A percentile compares a stretch with the other conserved stretches of the same genome.
phyloP scores from a whole-genome alignment of 805 yeast species.

The Tanozyma kutaoensis region DNA sequence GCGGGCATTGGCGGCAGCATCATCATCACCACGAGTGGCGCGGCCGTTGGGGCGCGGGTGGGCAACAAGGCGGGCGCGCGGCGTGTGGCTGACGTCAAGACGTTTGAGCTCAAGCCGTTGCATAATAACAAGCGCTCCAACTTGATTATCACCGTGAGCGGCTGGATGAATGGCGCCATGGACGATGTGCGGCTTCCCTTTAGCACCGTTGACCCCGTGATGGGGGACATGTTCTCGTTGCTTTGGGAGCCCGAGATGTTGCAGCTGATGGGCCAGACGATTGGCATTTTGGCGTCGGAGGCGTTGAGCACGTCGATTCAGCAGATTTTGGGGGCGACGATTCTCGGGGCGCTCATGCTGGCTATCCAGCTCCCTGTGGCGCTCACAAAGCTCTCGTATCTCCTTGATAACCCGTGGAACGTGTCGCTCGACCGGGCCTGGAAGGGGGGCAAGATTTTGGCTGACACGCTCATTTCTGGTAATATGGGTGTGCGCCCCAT shows the following conservation, averaged over 20 bases:
- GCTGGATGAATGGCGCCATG: slow-evolving; percentile 93
- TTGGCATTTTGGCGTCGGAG: slow-evolving; percentile 85
- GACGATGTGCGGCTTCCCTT: slow-evolving; percentile 96
- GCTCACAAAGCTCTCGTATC: slow-evolving; percentile 74
- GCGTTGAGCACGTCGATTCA: slow-evolving; percentile 87
- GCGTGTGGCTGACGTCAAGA: slow-evolving; percentile 83
- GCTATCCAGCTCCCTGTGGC: slow-evolving; percentile 90
- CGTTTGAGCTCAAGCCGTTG: slow-evolving; percentile 87
- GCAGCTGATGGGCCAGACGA: slow-evolving; percentile 91
- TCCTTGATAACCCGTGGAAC: slow-evolving; percentile 95
- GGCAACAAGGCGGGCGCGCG: slow-evolving; percentile 77
- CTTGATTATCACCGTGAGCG: slow-evolving; percentile 78
- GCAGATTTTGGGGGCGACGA: slow-evolving; percentile 86
- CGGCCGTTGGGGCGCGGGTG: slow-evolving; percentile 80
- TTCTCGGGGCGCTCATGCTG: slow-evolving; percentile 80
- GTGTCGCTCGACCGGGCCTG: slow-evolving; percentile 95
- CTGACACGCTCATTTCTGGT: slow-evolving; percentile 78
- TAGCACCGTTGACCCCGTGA: slow-evolving; percentile 91
- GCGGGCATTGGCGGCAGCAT: slow-evolving; percentile 98
- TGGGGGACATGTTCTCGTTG: slow-evolving; percentile 90
- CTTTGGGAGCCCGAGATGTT: slow-evolving; percentile 98
- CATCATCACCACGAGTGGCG: slow-evolving; percentile 82
- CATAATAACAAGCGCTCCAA: slow-evolving; percentile 86
- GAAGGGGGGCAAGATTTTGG: slow-evolving; percentile 85
- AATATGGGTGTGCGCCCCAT: slow-evolving; percentile 89